Evolutionary conservation across 257 asterid species (phyloP), one percentile per base, ranked within the genome.

Genomic region (Petrea volubilis): DNA sequence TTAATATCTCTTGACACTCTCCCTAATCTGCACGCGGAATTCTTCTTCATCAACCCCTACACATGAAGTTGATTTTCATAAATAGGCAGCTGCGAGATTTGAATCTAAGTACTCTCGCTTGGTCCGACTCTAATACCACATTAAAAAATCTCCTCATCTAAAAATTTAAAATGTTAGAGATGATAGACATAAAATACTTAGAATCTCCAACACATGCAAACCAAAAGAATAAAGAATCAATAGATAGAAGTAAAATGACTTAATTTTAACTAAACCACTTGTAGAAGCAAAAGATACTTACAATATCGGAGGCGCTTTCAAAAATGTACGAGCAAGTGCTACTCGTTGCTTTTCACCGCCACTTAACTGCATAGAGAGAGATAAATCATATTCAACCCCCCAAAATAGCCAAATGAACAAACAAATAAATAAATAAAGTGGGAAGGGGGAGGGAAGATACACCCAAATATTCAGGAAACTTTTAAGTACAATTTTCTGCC

Each of bases 301-400:
- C 99, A 95, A 69, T 70, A 95, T 83, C 0, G 95, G 85, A 74
- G 98, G 97, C 33, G 97, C 91, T 90, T 95, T 95, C 82, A 95
- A 80, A 84, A 95, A 92, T 72, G 99, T 89, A 61, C 99, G 96
- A 49, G 99, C 99, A 63, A 95, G 92, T 73, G 99, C 92, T 73
- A 95, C 96, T 65, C 99, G 83, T 86, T 95, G 99, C 88, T 95
- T 95, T 80, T 95, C 99, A 49, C 99, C 99, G 43, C 99, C 99
- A 66, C 99, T 95, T 77, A 95, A 86, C 99, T 95, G 92, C 85
- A 85, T 25, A 65, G 79, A 70, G 43, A 51, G 47, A 21, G 29
- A 12, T 1, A 55, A 61, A 31, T 31, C 10, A 38, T 38, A 38
- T 38, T 3, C 43, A 4, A 27, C 38, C 13, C 38, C 38, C 38